phyloP scores from a whole-genome alignment of 2,329 filamentous ascomycete genomes.

The Dichotomopilus funicola region DNA sequence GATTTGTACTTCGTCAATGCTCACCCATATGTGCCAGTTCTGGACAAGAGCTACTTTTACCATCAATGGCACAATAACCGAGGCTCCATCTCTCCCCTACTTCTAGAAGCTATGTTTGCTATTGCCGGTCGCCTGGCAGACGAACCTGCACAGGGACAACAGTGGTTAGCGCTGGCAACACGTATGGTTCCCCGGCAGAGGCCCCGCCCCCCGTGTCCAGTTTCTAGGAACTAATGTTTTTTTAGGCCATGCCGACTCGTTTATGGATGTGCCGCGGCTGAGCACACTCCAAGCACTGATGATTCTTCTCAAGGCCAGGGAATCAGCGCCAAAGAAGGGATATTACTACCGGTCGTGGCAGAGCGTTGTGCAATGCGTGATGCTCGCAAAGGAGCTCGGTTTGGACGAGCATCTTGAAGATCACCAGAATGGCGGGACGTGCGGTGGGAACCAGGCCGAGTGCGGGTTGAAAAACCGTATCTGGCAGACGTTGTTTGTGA shows the following conservation, averaged over 20 bases:
- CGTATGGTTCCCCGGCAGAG: slow-evolving; percentile 50
- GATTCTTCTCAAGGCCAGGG: slow-evolving; percentile 81
- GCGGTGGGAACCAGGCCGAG: slow-evolving; percentile 63
- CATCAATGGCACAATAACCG: slow-evolving; percentile 82
- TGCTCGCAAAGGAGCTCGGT: slow-evolving; percentile 88
- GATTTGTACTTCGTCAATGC: slow-evolving; percentile 85
- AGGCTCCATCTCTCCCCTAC: slow-evolving; percentile 77
- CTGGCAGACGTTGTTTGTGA: slow-evolving; percentile 81
- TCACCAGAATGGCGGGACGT: slow-evolving; percentile 66
- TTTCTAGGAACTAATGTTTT: slow-evolving; percentile 24
- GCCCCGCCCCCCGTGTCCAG: not conserved
- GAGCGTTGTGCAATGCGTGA: slow-evolving; percentile 82
- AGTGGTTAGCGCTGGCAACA: slow-evolving; percentile 86
- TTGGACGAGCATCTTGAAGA: slow-evolving; percentile 79
- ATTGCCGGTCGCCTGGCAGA: slow-evolving; percentile 79
- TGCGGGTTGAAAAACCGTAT: slow-evolving; percentile 79
- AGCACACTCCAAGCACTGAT: slow-evolving; percentile 89
- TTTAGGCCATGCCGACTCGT: slow-evolving; percentile 83
- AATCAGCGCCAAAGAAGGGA: slow-evolving; percentile 84
- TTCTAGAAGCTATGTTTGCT: slow-evolving; percentile 86
- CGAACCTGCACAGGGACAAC: slow-evolving; percentile 75
- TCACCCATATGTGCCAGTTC: slow-evolving; percentile 85
- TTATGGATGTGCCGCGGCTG: slow-evolving; percentile 83
- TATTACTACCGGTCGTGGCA: slow-evolving; percentile 99
- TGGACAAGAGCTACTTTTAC: slow-evolving; percentile 77